Base-by-base conservation (phyloP, 805 yeast genomes). In the Brettanomyces nanus region DNA sequence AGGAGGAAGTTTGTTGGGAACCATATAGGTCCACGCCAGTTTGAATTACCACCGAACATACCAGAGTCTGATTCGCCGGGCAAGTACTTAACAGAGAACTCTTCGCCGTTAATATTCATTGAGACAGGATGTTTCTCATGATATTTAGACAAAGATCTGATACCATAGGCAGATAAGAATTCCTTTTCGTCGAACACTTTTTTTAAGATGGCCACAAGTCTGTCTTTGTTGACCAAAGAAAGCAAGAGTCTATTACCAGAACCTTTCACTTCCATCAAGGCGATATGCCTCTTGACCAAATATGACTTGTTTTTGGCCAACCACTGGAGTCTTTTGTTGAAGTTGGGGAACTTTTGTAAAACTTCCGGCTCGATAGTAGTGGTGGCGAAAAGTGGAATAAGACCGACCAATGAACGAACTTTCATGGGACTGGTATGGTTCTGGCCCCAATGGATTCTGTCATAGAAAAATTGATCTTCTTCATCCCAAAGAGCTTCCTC, bases 11-110 rank as follows among this genome's bases (percentile, higher is more conserved):
- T 87, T 10, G 85, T 85, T 17, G 97, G 95, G 69, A 87, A 86
- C 97, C 97, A 87, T 48, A 87, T 86, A 13, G 97, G 96, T 3
- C 97, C 97, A 59, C 97, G 73, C 97, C 97, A 87, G 61, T 87
- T 87, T 18, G 95, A 86, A 58, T 87, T 87, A 42, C 97, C 97
- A 36, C 97, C 97, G 69, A 87, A 87, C 75, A 89, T 74, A 4
- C 95, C 95, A 5, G 94, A 80, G 54, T 85, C 90, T 21, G 94
- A 82, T 54, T 85, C 95, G 22, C 95, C 95, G 4, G 95, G 81
- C 38, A 85, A 71, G 59, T 86, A 85, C 42, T 73, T 71, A 23
- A 85, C 89, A 32, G 68, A 64, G 59, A 79, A 87, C 28, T 69
- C 65, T 47, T 75, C 69, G 14, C 94, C 94, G 56, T 84, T 70